Conservation (phyloP, 73 alveolate genomes). For the Durusdinium trenchii region DNA sequence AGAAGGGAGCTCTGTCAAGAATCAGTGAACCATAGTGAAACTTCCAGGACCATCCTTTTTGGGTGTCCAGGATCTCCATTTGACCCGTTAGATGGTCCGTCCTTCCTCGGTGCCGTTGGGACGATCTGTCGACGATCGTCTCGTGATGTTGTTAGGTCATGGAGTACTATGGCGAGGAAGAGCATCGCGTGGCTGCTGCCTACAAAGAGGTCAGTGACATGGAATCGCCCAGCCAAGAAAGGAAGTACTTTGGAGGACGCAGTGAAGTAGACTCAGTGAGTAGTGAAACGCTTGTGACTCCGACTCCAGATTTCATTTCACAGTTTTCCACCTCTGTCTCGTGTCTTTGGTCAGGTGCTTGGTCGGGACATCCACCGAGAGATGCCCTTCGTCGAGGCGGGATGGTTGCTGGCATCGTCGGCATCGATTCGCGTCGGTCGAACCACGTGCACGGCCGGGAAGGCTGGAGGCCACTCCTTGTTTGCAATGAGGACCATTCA, state of each 20-base stretch:
- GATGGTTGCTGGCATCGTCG: not conserved
- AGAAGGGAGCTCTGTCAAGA: too few relatives aligned
- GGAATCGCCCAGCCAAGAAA: too few relatives aligned
- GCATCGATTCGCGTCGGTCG: not conserved
- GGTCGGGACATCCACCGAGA: conserved; percentile 17
- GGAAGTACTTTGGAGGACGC: not conserved
- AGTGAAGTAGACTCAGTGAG: not conserved
- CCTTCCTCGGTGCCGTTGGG: not conserved
- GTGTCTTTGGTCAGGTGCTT: not conserved
- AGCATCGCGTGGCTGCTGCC: conserved; percentile 46
- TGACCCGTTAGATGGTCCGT: too few relatives aligned
- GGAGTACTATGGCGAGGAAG: conserved; percentile 14
- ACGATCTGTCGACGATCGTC: not conserved
- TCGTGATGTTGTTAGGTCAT: not conserved
- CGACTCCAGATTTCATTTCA: not conserved
- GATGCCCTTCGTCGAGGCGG: conserved; percentile 27
- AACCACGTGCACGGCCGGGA: not conserved
- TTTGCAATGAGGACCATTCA: conserved; percentile 43
- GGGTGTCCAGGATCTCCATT: too few relatives aligned
- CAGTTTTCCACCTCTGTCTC: not conserved
- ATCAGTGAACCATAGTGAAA: too few relatives aligned
- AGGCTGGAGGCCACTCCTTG: conserved; percentile 86
- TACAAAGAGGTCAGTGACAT: not conserved
- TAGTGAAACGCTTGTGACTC: too few relatives aligned
- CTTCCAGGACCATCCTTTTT: too few relatives aligned